Conservation (phyloP, 2,329 filamentous ascomycete genomes). For the Penicillium sclerotigenum region DNA sequence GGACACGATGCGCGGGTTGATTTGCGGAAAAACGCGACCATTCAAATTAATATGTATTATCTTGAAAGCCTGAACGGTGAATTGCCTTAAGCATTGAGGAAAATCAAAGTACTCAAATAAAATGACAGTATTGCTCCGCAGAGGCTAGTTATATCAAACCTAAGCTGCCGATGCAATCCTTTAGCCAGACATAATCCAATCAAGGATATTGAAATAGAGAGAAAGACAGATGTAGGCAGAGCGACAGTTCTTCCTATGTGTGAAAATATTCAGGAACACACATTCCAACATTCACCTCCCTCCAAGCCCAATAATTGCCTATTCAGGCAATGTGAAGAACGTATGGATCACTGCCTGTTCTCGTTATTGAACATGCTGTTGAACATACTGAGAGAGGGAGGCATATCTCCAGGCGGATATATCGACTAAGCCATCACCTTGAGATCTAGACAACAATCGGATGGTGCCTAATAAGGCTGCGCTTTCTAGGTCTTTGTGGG, state of each 20-base stretch:
- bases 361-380: background rate
- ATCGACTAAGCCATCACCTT: background rate
- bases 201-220: no score
- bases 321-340: background rate
- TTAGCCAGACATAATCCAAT: no score
- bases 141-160: no score
- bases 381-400: background rate
- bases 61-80: background rate
- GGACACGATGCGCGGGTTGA: no score
- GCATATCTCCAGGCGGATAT: background rate
- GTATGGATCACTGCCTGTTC: background rate
- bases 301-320: background rate
- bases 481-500: background rate
- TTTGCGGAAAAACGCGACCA: background rate
- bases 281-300: background rate
- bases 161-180: no score
- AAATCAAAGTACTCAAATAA: background rate
- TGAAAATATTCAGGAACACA: no score
- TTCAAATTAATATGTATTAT: background rate
- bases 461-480: background rate
- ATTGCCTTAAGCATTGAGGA: background rate
- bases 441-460: background rate
- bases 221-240: no score
- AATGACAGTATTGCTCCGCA: no score
- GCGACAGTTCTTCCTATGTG: no score